phyloP scores from a whole-genome alignment of 192 early-diverging fungal genomes.

The Anaeromyces robustus region DNA sequence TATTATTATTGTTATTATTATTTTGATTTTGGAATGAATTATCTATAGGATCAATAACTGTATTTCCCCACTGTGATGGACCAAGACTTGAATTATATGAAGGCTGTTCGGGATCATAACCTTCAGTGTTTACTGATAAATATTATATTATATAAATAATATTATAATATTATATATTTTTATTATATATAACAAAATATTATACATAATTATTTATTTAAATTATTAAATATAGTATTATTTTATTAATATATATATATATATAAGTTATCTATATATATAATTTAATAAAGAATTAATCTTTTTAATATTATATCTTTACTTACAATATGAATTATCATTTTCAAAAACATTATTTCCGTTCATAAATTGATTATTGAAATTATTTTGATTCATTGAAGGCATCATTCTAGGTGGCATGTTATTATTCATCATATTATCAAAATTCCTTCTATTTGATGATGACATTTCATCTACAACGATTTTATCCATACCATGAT shows the following conservation, averaged over 20 bases:
- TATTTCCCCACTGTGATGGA: background rate
- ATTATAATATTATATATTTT: no score
- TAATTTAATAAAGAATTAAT: no score
- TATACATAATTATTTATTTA: no score
- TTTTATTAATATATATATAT: no score
- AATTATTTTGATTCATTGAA: background rate
- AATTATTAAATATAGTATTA: no score
- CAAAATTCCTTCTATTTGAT: background rate
- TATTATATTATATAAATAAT: no score
- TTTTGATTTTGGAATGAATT: no score
- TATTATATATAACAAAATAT: no score
- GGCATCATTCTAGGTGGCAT: background rate
- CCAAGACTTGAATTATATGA: background rate
- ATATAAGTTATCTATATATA: no score
- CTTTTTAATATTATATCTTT: no score
- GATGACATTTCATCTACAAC: constrained; percentile 33
- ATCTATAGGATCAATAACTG: background rate
- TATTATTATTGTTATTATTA: no score
- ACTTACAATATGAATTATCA: background rate
- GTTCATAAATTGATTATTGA: background rate
- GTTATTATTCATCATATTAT: background rate
- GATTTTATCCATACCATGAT: constrained; percentile 56
- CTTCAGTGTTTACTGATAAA: background rate
- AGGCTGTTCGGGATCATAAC: background rate
- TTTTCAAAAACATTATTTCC: background rate